These are phyloP conservation scores for Amniculicola lignicola DNA, from an alignment of 495 filamentous ascomycete genomes.

Conservation along the genomic window DNA sequence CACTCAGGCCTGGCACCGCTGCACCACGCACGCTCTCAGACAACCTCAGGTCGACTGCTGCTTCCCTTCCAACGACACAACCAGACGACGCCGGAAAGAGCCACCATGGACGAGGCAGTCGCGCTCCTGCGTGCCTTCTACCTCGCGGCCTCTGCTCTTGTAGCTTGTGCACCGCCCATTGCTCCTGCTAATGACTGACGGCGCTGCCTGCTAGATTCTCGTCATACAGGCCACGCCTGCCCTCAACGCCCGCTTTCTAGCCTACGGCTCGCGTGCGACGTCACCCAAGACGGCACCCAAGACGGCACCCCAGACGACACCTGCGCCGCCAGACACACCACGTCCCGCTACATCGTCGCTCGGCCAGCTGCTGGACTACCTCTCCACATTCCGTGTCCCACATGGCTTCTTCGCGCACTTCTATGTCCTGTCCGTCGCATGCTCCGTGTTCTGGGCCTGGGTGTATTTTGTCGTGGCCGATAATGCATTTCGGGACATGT, in stretches of 20 bases:
- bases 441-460: conserved; percentile 68
- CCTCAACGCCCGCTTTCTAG: conserved; percentile 54
- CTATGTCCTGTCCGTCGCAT: conserved; percentile 68
- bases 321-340: conserved; percentile 9
- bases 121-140: conserved; percentile 29
- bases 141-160: conserved; percentile 47
- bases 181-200: conserved; percentile 20
- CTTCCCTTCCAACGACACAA: too few species aligned
- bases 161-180: conserved; percentile 37
- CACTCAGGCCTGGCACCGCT: too few species aligned
- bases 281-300: conserved; percentile 6
- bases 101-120: conserved; percentile 1
- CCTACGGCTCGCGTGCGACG: conserved; percentile 57
- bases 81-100: too few species aligned
- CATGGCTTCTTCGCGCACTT: conserved; percentile 87
- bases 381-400: conserved; percentile 62
- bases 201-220: conserved; percentile 49
- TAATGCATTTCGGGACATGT: conserved; percentile 52
- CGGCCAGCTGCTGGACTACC: conserved; percentile 47
- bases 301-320: conserved; percentile 14
- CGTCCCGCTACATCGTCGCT: neutral
- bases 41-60: too few species aligned
- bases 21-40: too few species aligned
- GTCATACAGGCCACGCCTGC: conserved; percentile 50
- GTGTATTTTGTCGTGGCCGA: neutral